A percentile compares a stretch with the other conserved stretches of the same genome.
phyloP scores from a whole-genome alignment of 2,329 filamentous ascomycete genomes.

The Sclerotinia nivalis region DNA sequence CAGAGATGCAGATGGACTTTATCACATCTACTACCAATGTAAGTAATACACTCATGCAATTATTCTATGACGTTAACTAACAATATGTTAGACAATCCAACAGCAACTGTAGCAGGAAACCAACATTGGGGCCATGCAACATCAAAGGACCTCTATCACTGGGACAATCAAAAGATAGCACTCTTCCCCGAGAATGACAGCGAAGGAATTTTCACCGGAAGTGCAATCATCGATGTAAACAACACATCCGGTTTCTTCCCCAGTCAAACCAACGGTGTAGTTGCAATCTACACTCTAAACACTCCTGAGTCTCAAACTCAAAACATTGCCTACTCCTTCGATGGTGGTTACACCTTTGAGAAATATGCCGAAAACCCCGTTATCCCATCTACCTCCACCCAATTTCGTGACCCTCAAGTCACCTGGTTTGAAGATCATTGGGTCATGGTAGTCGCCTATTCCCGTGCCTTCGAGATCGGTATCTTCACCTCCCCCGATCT shows the following conservation, averaged over 20 bases:
- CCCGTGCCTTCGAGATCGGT: constrained; percentile 57
- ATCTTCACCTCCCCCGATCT: constrained; percentile 62
- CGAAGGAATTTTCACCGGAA: constrained; percentile 55
- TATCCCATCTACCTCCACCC: constrained; percentile 48
- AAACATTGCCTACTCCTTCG: constrained; percentile 60
- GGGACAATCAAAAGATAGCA: constrained; percentile 65
- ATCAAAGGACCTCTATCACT: constrained; percentile 61
- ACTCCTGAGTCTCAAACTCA: constrained; percentile 51
- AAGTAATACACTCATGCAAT: constrained; percentile 24
- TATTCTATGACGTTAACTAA: not conserved
- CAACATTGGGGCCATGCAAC: constrained; percentile 70
- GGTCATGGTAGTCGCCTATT: constrained; percentile 59
- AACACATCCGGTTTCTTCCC: constrained; percentile 66
- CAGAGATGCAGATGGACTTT: constrained; percentile 55
- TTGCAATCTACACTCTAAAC: constrained; percentile 57
- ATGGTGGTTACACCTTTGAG: constrained; percentile 62
- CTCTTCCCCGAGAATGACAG: constrained; percentile 49
- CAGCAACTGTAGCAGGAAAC: constrained; percentile 52
- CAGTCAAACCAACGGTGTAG: constrained; percentile 59
- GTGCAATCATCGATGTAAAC: constrained; percentile 52
- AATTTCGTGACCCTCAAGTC: constrained; percentile 68
- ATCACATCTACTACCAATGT: constrained; percentile 67
- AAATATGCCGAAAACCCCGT: constrained; percentile 63
- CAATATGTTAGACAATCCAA: constrained; percentile 48
- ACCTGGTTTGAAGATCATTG: constrained; percentile 58